Evolutionary conservation across 192 early-diverging fungal species (phyloP).

Genomic region (Entomortierella parvispora): DNA sequence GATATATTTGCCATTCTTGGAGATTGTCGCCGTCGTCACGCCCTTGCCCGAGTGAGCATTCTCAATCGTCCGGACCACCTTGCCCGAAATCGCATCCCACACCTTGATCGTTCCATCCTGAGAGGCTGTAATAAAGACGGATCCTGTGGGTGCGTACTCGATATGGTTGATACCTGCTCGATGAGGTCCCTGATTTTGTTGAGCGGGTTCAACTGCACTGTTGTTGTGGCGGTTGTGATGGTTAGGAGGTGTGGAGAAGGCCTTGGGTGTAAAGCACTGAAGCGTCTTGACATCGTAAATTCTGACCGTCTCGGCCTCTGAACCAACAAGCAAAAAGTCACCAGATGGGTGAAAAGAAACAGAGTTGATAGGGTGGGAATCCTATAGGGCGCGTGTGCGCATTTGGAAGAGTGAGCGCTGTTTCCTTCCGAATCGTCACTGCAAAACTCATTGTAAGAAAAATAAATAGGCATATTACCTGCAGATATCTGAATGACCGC

Average conservation of each 20-base stretch:
- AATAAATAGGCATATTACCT: conserved; percentile 52
- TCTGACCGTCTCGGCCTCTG: conserved; percentile 79
- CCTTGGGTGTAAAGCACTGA: conserved; percentile 79
- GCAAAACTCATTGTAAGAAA: not conserved
- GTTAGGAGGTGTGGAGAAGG: conserved; percentile 56
- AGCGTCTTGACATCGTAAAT: conserved; percentile 89
- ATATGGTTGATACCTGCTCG: conserved; percentile 65
- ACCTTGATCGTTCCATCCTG: conserved; percentile 88
- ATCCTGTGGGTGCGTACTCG: conserved; percentile 75
- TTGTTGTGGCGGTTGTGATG: conserved; percentile 9
- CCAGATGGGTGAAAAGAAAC: conserved; percentile 95
- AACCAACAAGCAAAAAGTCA: conserved; percentile 82
- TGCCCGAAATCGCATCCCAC: conserved; percentile 85
- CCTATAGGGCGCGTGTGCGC: conserved; percentile 51
- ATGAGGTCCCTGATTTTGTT: conserved; percentile 35
- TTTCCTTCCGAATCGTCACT: no score
- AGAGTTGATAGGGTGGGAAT: conserved; percentile 80
- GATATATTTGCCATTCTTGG: conserved; percentile 79
- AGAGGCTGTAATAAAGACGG: conserved; percentile 78
- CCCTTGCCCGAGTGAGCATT: conserved; percentile 80
- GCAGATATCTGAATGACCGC: conserved; percentile 84
- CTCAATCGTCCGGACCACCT: conserved; percentile 78
- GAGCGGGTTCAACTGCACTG: not conserved
- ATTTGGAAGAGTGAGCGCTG: no score
- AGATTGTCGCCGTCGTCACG: conserved; percentile 79